Evolutionary conservation across 208 protist species (phyloP), one percentile per base, ranked within the genome.

Genomic region (Trypanosoma rangeli): DNA sequence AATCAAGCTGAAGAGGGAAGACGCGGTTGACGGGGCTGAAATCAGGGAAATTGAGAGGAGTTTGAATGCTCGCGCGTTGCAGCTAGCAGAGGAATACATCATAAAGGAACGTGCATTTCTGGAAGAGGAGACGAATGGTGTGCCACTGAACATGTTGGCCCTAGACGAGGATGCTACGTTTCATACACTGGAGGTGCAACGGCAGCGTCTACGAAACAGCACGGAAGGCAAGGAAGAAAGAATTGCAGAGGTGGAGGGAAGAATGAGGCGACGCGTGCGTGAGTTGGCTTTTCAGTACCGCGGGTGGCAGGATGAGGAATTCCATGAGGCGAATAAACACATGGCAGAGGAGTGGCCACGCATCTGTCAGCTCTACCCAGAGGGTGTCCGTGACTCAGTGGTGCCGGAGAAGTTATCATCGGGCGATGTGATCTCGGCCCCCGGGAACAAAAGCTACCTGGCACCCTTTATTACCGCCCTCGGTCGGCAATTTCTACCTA

Each of bases 221-320:
- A 24, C 46, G 0, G 78, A 82, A 39, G 75, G 78, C 28, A 82
- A 78, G 58, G 48, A 63, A 9, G 61, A 53, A 20, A 37, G 44
- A 54, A 68, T 93, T 22, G 39, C 61, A 26, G 78, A 85, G 31
- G 62, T 94, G 24, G 85, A 93, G 70, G 50, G 79, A 29, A 73
- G 54, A 26, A 73, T 96, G 42, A 90, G 90, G 64, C 28, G 60
- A 33, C 83, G 87, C 18, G 80, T 71, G 22, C 83, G 84, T 39
- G 74, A 85, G 66, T 80, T 95, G 46, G 86, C 90, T 20, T 37
- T 83, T 56, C 80, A 80, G 62, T 76, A 86, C 28, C 79, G 79
- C 20, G 90, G 90, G 24, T 95, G 87, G 86, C 87, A 91, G 63
- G 90, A 95, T 70, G 64, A 61, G 58, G 84, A 93, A 60, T 95